These are phyloP conservation scores for Ambrosiella beaveri DNA, from an alignment of 2,329 filamentous ascomycete species.

Conservation along the genomic window DNA sequence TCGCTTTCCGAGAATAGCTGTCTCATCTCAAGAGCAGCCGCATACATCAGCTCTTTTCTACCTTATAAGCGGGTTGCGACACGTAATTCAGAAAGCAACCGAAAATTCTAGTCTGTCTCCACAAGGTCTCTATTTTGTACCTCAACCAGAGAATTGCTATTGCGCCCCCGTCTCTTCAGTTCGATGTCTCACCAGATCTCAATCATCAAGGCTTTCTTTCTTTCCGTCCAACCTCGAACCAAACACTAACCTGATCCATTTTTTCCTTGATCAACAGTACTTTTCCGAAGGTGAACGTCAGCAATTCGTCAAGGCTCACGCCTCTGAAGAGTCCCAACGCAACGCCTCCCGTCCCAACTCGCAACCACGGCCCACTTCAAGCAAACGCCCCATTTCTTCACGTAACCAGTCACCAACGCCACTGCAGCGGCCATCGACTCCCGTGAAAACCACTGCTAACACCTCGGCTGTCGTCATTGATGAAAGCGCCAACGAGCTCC, in stretches of 20 bases:
- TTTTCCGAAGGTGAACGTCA: constrained; percentile 12
- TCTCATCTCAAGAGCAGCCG: not conserved
- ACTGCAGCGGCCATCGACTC: constrained; percentile 9
- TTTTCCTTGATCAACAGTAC: constrained; percentile 5
- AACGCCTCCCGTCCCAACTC: constrained; percentile 3
- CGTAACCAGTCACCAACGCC: constrained; percentile 10
- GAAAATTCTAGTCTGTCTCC: not conserved
- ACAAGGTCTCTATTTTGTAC: not conserved
- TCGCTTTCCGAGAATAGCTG: not conserved
- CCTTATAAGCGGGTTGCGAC: not conserved
- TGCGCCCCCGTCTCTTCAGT: not conserved
- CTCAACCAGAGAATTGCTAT: not conserved
- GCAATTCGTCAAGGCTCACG: constrained; percentile 11
- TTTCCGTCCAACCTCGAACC: constrained; percentile 10
- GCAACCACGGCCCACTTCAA: not conserved
- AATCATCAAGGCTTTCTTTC: constrained; percentile 1
- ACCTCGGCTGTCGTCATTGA: not conserved
- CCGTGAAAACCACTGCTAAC: not conserved
- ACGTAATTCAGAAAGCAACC: not conserved
- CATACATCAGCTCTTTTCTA: not conserved
- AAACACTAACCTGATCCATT: constrained; percentile 1
- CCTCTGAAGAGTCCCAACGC: constrained; percentile 4
- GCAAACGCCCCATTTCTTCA: constrained; percentile 5
- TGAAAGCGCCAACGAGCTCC: not conserved
- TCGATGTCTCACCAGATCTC: not conserved